Evolutionary conservation across 2,329 filamentous ascomycete species (phyloP).

Genomic region (Myriangium duriaei): DNA sequence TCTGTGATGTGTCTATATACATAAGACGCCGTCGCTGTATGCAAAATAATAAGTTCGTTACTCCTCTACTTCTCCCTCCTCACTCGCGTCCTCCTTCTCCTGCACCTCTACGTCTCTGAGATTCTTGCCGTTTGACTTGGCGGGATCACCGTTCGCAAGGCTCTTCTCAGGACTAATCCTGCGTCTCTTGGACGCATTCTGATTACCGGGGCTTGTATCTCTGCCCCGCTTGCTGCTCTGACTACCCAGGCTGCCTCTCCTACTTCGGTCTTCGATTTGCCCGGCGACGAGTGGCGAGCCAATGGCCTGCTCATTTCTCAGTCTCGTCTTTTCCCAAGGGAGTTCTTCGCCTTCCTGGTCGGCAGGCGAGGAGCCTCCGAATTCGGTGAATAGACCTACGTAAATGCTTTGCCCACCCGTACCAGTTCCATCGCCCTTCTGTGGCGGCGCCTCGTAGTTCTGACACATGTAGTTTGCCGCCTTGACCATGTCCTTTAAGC

Average conservation of each 20-base stretch:
- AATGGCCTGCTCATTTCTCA: conserved; percentile 16
- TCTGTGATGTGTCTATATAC: not conserved
- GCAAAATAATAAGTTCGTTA: conserved; percentile 23
- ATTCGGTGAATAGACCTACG: conserved; percentile 26
- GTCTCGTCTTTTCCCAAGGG: conserved; percentile 21
- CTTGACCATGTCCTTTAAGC: conserved; percentile 54
- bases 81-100: conserved; percentile 25
- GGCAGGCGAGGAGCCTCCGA: conserved; percentile 3
- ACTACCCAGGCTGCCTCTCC: conserved; percentile 19
- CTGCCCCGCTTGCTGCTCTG: conserved; percentile 17
- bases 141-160: not conserved
- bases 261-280: conserved; percentile 15
- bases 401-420: conserved; percentile 33
- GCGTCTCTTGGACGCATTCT: conserved; percentile 15
- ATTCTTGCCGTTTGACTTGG: conserved; percentile 7
- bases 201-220: conserved; percentile 15
- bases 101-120: conserved; percentile 6
- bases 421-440: conserved; percentile 20
- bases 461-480: conserved; percentile 66
- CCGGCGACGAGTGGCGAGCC: conserved; percentile 13
- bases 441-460: conserved; percentile 32
- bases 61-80: conserved; percentile 37
- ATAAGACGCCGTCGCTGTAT: conserved; percentile 21
- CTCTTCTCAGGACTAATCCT: conserved; percentile 2
- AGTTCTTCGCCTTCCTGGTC: conserved; percentile 13